These are phyloP conservation scores for Pyrenophora graminea DNA, from an alignment of 2,329 filamentous ascomycete species.

Conservation along the genomic window DNA sequence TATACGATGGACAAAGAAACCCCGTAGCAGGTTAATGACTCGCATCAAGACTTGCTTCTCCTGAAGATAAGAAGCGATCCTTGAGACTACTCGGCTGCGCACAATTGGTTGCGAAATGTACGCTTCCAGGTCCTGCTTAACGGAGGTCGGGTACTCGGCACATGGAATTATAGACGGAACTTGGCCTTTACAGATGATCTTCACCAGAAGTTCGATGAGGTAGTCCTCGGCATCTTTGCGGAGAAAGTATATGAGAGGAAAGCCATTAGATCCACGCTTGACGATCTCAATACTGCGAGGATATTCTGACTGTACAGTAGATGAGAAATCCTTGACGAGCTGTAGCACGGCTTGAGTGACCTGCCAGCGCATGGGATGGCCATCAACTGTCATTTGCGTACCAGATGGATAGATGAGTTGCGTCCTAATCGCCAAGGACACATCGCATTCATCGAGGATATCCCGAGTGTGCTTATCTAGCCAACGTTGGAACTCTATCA, in stretches of 20 bases:
- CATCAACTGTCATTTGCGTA: slow-evolving; percentile 46
- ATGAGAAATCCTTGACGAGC: slow-evolving; percentile 32
- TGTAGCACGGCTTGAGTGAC: slow-evolving; percentile 43
- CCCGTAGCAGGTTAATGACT: slow-evolving; percentile 62
- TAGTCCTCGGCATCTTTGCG: slow-evolving; percentile 43
- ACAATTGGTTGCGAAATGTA: slow-evolving; percentile 42
- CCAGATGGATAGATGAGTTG: slow-evolving; percentile 54
- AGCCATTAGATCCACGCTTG: slow-evolving; percentile 41
- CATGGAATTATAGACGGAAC: slow-evolving; percentile 31
- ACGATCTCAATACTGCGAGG: slow-evolving; percentile 58
- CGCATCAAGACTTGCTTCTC: slow-evolving; percentile 50
- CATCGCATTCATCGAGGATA: slow-evolving; percentile 65
- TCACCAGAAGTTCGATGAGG: slow-evolving; percentile 35
- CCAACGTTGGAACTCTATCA: slow-evolving; percentile 59
- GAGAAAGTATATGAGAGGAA: slow-evolving; percentile 63
- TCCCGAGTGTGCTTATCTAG: slow-evolving; percentile 59
- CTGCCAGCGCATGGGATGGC: slow-evolving; percentile 49
- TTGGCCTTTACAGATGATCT: slow-evolving; percentile 39
- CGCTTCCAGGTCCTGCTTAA: slow-evolving; percentile 27
- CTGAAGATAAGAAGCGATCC: slow-evolving; percentile 36
- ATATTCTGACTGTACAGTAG: slow-evolving; percentile 46
- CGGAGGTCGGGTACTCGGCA: slow-evolving; percentile 17
- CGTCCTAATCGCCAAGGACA: slow-evolving; percentile 49
- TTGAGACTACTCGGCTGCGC: slow-evolving; percentile 11
- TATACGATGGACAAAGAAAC: slow-evolving; percentile 64